Evolutionary conservation across 106 monocot genomes (phyloP).

Genomic region (Alisma plantagoaquatica): DNA sequence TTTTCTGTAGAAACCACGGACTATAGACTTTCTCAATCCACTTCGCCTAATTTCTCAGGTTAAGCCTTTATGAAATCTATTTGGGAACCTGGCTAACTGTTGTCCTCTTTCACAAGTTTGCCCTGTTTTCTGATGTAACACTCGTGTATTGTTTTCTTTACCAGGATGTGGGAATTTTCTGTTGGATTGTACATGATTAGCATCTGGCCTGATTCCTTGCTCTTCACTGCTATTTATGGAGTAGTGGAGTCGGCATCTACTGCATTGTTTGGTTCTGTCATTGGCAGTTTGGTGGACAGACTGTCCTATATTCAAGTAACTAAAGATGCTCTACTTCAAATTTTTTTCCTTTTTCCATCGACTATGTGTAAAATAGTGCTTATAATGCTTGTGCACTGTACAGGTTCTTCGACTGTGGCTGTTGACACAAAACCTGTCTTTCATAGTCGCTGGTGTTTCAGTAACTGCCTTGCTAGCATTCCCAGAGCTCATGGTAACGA

Average conservation of each 20-base stretch:
- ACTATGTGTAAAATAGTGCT: too few relatives aligned
- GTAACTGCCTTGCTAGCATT: constrained; percentile 45
- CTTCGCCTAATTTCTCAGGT: too few relatives aligned
- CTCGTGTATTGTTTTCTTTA: too few relatives aligned
- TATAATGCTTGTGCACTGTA: too few relatives aligned
- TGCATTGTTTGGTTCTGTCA: constrained; percentile 51
- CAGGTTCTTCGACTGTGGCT: constrained; percentile 80
- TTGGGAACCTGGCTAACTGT: not conserved
- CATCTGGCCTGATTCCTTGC: constrained; percentile 81
- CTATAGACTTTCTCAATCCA: too few relatives aligned
- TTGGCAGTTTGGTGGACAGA: constrained; percentile 58
- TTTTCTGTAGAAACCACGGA: not conserved
- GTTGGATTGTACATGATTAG: constrained; percentile 91
- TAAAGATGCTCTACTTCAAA: too few relatives aligned
- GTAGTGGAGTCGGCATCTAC: constrained; percentile 77
- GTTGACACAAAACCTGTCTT: constrained; percentile 68
- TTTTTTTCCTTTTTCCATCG: too few relatives aligned
- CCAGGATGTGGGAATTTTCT: constrained; percentile 98
- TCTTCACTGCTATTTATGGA: constrained; percentile 87
- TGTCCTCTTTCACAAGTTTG: not conserved
- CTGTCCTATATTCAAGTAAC: constrained; percentile 60
- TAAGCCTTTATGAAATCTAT: too few relatives aligned
- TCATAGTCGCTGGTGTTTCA: constrained; percentile 62
- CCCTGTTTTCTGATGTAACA: not conserved
- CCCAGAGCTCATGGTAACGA: constrained; percentile 17